Percentiles rank a stretch among this genome's conserved stretches.
Evolutionary conservation across 140 eudicot genomes (phyloP).

Genomic region (Senecio squalidus): DNA sequence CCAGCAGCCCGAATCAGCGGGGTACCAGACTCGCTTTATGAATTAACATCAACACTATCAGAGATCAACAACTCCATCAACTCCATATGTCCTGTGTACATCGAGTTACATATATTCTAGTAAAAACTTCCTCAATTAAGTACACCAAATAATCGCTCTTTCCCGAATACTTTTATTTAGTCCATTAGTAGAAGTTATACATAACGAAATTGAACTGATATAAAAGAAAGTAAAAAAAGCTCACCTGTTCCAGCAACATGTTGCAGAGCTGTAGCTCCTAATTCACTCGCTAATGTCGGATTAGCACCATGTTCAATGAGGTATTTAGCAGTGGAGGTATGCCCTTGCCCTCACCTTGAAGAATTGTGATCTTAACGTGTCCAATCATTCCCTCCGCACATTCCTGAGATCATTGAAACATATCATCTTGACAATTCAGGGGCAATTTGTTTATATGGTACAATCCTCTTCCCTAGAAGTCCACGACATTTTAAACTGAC

Average conservation of each 20-base stretch:
- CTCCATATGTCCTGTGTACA: slow-evolving; percentile 82
- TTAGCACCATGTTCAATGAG: slow-evolving; percentile 76
- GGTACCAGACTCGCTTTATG: slow-evolving; percentile 91
- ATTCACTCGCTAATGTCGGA: slow-evolving; percentile 63
- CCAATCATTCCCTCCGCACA: too few species aligned
- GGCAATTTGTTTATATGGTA: too few species aligned
- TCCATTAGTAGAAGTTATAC: too few species aligned
- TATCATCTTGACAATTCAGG: too few species aligned
- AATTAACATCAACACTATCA: slow-evolving; percentile 56
- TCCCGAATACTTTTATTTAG: too few species aligned
- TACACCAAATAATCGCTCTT: too few species aligned
- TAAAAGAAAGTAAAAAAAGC: not conserved
- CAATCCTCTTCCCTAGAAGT: too few species aligned
- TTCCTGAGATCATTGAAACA: too few species aligned
- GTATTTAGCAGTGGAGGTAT: slow-evolving; percentile 66
- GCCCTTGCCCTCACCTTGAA: slow-evolving; percentile 93
- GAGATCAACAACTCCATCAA: slow-evolving; percentile 59
- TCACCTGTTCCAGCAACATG: slow-evolving; percentile 86
- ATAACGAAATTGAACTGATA: too few species aligned
- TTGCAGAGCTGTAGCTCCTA: slow-evolving; percentile 93
- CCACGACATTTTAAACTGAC: too few species aligned
- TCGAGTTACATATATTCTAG: too few species aligned
- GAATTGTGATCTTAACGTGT: slow-evolving; percentile 81
- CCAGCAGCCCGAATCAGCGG: slow-evolving; percentile 98
- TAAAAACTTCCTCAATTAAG: too few species aligned